A percentile compares a stretch with the other conserved stretches of the same genome.
phyloP scores from a whole-genome alignment of 2,329 filamentous ascomycete genomes.

The Beauveria sp. region DNA sequence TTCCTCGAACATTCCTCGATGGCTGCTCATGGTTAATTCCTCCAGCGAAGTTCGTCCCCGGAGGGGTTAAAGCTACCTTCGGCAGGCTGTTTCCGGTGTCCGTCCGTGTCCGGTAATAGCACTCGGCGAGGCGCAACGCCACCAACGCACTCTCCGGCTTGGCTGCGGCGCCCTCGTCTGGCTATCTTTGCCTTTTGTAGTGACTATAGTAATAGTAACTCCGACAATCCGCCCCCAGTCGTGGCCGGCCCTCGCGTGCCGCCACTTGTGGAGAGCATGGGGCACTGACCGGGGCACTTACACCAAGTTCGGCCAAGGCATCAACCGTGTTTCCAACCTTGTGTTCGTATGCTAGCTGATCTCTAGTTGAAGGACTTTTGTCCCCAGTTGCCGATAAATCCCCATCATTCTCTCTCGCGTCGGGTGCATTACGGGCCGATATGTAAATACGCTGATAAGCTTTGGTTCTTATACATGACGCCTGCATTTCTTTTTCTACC shows the following conservation, averaged over 20 bases:
- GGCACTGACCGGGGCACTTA: not conserved
- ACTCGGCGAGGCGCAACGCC: not conserved
- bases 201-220: too few relatives aligned
- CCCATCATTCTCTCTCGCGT: not conserved
- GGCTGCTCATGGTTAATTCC: too few relatives aligned
- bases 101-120: not conserved
- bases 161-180: not conserved
- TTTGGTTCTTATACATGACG: not conserved
- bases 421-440: not conserved
- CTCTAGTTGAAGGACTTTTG: not conserved
- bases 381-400: not conserved
- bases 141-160: not conserved
- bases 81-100: not conserved
- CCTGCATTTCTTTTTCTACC: not conserved
- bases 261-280: not conserved
- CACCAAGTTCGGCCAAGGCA: not conserved
- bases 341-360: not conserved
- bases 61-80: too few relatives aligned
- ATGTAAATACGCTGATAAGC: not conserved
- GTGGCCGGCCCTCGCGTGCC: not conserved
- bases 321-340: not conserved
- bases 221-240: too few relatives aligned
- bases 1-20: too few relatives aligned
- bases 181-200: not conserved
- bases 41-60: too few relatives aligned